These are phyloP conservation scores for Aspergillus diversus DNA, from an alignment of 495 filamentous ascomycete species.

Conservation along the genomic window DNA sequence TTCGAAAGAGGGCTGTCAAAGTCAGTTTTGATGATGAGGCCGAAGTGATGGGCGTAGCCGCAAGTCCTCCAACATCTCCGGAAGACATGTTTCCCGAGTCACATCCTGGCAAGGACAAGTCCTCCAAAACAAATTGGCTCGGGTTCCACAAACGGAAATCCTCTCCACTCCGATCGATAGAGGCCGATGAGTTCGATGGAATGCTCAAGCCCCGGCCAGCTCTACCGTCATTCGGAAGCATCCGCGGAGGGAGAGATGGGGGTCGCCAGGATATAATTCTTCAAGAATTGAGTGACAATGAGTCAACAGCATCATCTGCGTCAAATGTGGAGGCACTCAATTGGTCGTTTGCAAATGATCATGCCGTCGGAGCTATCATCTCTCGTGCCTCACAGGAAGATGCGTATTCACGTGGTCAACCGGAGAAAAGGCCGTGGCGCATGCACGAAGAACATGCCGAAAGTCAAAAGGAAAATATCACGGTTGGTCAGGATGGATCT, in stretches of 20 bases:
- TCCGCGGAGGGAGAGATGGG: constrained; percentile 54
- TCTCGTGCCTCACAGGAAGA: constrained; percentile 28
- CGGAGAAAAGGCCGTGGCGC: not conserved
- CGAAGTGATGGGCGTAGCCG: constrained; percentile 62
- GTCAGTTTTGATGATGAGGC: constrained; percentile 87
- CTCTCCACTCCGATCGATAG: constrained; percentile 28
- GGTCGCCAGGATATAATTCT: constrained; percentile 22
- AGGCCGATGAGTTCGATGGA: constrained; percentile 62
- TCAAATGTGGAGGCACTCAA: constrained; percentile 27
- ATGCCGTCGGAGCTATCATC: constrained; percentile 63
- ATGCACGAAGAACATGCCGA: constrained; percentile 4
- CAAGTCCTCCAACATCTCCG: constrained; percentile 52
- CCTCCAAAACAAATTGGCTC: constrained; percentile 56
- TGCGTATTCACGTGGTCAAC: constrained; percentile 1
- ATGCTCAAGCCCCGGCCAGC: constrained; percentile 74
- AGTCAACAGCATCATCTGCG: constrained; percentile 41
- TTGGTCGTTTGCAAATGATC: constrained; percentile 62
- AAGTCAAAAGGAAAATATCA: constrained; percentile 5
- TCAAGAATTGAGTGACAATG: constrained; percentile 42
- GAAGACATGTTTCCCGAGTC: constrained; percentile 54
- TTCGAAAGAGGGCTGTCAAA: constrained; percentile 69
- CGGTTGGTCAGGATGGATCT: not conserved
- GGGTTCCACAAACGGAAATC: constrained; percentile 55
- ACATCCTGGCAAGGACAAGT: constrained; percentile 46
- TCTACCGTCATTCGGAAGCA: constrained; percentile 83